phyloP scores from a whole-genome alignment of 169 alveolate genomes.

The Eimeria mitis region DNA sequence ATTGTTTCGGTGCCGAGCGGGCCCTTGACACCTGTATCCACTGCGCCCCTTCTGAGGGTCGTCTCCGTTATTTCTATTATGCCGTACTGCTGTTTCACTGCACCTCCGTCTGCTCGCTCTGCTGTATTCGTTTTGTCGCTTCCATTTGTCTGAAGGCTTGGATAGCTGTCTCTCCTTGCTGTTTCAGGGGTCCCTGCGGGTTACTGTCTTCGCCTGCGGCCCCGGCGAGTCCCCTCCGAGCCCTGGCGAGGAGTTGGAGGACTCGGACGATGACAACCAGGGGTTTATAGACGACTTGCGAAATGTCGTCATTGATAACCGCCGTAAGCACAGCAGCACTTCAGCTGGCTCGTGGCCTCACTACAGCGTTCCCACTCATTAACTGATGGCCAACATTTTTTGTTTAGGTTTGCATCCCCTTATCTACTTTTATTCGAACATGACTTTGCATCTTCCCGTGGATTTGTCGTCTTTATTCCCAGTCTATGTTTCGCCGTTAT shows the following conservation, averaged over 20 bases:
- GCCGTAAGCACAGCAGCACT: conserved; percentile 44
- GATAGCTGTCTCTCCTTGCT: background rate
- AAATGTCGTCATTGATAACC: conserved; percentile 72
- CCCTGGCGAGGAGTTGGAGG: conserved; percentile 79
- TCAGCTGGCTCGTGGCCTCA: background rate
- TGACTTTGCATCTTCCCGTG: background rate
- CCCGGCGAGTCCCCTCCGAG: conserved; percentile 81
- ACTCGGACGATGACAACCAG: conserved; percentile 62
- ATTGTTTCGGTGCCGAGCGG: background rate
- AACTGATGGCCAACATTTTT: too few species aligned
- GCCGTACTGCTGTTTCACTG: background rate
- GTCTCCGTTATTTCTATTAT: background rate
- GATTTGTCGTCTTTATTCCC: background rate
- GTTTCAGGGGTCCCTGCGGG: conserved; percentile 72
- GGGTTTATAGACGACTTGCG: conserved; percentile 52
- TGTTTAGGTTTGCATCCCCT: background rate
- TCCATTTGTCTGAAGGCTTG: background rate
- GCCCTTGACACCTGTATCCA: background rate
- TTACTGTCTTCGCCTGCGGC: conserved; percentile 79
- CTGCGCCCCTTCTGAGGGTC: background rate
- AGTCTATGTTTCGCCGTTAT: background rate
- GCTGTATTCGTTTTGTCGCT: background rate
- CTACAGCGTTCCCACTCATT: background rate
- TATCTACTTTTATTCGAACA: background rate
- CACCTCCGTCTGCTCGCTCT: background rate